Percentiles rank a stretch among this genome's conserved stretches.
These are phyloP conservation scores for Nitzschia sp. DNA, from an alignment of 108 stramenopile genomes.

Conservation along the genomic window DNA sequence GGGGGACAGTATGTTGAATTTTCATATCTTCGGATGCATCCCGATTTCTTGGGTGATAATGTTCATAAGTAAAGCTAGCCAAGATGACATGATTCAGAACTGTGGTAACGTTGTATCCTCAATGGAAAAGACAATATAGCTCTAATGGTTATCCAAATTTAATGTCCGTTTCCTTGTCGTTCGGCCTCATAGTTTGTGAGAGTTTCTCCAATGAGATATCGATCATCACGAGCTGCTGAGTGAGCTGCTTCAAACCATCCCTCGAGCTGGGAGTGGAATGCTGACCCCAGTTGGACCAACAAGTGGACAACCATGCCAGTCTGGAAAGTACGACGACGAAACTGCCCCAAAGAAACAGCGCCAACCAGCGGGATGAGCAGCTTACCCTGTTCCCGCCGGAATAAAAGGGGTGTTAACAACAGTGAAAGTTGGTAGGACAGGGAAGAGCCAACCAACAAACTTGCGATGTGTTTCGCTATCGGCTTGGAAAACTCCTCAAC, in stretches of 20 bases:
- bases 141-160: neutral
- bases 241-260: slow-evolving; percentile 77
- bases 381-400: slow-evolving; percentile 12
- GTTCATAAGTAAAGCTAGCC: neutral
- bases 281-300: slow-evolving; percentile 41
- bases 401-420: slow-evolving; percentile 7
- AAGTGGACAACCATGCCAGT: slow-evolving; percentile 36
- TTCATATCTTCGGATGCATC: slow-evolving; percentile 42
- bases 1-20: slow-evolving; percentile 48
- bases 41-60: slow-evolving; percentile 24
- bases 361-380: slow-evolving; percentile 28
- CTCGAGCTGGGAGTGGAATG: slow-evolving; percentile 23
- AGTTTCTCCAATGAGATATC: slow-evolving; percentile 77
- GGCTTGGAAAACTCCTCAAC: slow-evolving; percentile 63
- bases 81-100: too few species aligned
- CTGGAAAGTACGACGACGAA: slow-evolving; percentile 42
- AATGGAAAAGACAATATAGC: neutral
- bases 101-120: too few species aligned
- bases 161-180: neutral
- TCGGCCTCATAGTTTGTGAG: slow-evolving; percentile 59
- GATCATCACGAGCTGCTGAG: slow-evolving; percentile 80
- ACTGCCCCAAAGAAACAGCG: slow-evolving; percentile 24
- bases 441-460: slow-evolving; percentile 46
- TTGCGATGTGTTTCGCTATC: slow-evolving; percentile 41
- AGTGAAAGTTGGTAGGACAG: slow-evolving; percentile 23